These are phyloP conservation scores for Teratosphaeriaceae sp. DNA, from an alignment of 2,329 filamentous ascomycete species.

Conservation along the genomic window DNA sequence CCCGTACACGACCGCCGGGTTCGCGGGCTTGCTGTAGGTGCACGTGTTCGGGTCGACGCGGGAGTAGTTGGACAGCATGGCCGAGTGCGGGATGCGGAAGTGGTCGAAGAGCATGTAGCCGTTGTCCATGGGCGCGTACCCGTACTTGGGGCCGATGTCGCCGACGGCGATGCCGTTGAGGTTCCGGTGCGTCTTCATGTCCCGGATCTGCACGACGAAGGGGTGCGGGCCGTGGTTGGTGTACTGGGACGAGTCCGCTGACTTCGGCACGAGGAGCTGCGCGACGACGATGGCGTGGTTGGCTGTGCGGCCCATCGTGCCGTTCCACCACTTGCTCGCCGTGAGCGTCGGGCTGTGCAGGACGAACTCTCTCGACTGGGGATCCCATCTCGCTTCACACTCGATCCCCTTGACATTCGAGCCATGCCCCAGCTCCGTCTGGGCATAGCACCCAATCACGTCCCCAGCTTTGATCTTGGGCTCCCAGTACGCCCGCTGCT, in stretches of 20 bases:
- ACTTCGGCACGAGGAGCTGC: conserved; percentile 41
- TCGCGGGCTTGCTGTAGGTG: conserved; percentile 38
- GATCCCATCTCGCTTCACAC: conserved; percentile 43
- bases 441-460: conserved; percentile 34
- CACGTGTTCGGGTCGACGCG: conserved; percentile 42
- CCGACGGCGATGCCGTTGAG: conserved; percentile 44
- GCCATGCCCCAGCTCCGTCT: conserved; percentile 46
- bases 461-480: conserved; percentile 44
- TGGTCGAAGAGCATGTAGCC: conserved; percentile 49
- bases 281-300: conserved; percentile 50
- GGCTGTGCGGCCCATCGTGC: conserved; percentile 47
- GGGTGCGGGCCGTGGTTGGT: conserved; percentile 45
- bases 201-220: conserved; percentile 47
- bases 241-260: conserved; percentile 25
- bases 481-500: conserved; percentile 44
- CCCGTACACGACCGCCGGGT: conserved; percentile 46
- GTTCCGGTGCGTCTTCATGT: conserved; percentile 42
- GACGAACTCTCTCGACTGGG: conserved; percentile 39
- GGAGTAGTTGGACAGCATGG: conserved; percentile 45
- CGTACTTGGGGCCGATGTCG: conserved; percentile 52
- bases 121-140: conserved; percentile 36
- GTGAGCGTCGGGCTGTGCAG: conserved; percentile 48
- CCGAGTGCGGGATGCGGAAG: conserved; percentile 41
- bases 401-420: conserved; percentile 48
- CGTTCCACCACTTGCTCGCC: conserved; percentile 52